phyloP scores from a whole-genome alignment of 176 grass and related monocot species.

The Elymus sibiricus region DNA sequence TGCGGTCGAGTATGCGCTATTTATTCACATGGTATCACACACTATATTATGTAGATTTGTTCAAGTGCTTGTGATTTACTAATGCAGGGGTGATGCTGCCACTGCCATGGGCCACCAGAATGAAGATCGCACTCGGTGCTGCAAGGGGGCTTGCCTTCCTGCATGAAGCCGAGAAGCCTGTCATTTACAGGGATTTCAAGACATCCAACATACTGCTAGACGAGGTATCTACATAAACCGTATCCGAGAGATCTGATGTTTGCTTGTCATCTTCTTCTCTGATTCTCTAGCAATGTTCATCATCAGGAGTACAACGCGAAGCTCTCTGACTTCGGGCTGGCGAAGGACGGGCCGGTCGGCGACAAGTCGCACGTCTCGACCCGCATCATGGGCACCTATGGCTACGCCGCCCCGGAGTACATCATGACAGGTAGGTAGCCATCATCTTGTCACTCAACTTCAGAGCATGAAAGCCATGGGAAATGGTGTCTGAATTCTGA shows the following conservation, averaged over 20 bases:
- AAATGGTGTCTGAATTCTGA: background rate
- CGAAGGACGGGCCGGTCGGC: constrained; percentile 79
- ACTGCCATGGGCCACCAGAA: constrained; percentile 64
- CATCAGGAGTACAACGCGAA: constrained; percentile 74
- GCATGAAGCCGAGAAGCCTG: constrained; percentile 70
- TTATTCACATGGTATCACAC: background rate
- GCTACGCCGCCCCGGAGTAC: constrained; percentile 90
- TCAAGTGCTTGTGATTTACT: background rate
- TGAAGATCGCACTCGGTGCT: constrained; percentile 69
- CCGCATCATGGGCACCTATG: constrained; percentile 85
- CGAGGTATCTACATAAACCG: constrained; percentile 33
- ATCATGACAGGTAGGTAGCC: constrained; percentile 63
- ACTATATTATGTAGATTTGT: background rate
- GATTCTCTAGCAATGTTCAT: background rate
- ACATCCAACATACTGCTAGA: constrained; percentile 82
- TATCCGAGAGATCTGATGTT: background rate
- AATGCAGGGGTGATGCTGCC: constrained; percentile 47
- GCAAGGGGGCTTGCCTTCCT: constrained; percentile 78
- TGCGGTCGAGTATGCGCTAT: background rate
- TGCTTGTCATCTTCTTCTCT: background rate
- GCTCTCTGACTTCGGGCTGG: constrained; percentile 87
- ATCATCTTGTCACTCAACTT: background rate
- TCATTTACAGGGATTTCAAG: constrained; percentile 87
- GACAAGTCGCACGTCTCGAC: constrained; percentile 89
- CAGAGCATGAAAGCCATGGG: background rate